Evolutionary conservation across 2,329 filamentous ascomycete genomes (phyloP).

Genomic region (Epicoccum sorghinum): DNA sequence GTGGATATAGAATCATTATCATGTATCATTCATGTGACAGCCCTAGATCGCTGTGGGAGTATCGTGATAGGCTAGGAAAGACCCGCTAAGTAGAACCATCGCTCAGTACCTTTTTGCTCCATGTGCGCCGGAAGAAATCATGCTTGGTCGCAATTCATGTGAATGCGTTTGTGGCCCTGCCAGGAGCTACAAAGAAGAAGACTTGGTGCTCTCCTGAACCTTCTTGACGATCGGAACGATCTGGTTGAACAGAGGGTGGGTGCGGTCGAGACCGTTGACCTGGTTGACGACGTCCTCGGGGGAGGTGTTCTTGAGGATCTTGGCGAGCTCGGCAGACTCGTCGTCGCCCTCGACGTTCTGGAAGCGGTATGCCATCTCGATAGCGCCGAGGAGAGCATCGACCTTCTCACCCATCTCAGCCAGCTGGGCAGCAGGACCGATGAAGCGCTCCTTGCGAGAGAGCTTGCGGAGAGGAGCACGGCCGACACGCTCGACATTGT

Average conservation of each 20-base stretch:
- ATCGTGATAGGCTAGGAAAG: slow-evolving; percentile 17
- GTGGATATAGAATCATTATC: slow-evolving; percentile 1
- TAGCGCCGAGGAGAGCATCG: slow-evolving; percentile 75
- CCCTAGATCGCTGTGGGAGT: slow-evolving; percentile 15
- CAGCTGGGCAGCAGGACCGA: slow-evolving; percentile 87
- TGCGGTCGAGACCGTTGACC: slow-evolving; percentile 79
- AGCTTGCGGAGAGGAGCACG: slow-evolving; percentile 94
- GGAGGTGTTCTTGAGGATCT: slow-evolving; percentile 77
- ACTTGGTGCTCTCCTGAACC: slow-evolving; percentile 63
- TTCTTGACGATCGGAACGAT: slow-evolving; percentile 80
- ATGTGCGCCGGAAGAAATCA: slow-evolving; percentile 15
- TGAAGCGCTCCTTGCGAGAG: slow-evolving; percentile 92
- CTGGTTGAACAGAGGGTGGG: slow-evolving; percentile 77
- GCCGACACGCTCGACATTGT: slow-evolving; percentile 92
- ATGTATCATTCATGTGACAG: slow-evolving; percentile 17
- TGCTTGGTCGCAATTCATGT: slow-evolving; percentile 5
- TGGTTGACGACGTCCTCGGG: slow-evolving; percentile 78
- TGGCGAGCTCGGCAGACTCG: slow-evolving; percentile 83
- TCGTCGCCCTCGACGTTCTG: slow-evolving; percentile 92
- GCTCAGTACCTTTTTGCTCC: slow-evolving; percentile 19
- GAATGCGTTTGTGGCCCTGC: background rate
- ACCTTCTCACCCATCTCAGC: slow-evolving; percentile 79
- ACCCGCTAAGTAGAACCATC: slow-evolving; percentile 17
- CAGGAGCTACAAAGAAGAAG: slow-evolving; percentile 16
- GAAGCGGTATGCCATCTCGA: slow-evolving; percentile 94